Percentiles rank a stretch among this genome's conserved stretches.
These are phyloP conservation scores for Rhynchospora breviuscula DNA, from an alignment of 176 grass and related monocot genomes.

Conservation along the genomic window DNA sequence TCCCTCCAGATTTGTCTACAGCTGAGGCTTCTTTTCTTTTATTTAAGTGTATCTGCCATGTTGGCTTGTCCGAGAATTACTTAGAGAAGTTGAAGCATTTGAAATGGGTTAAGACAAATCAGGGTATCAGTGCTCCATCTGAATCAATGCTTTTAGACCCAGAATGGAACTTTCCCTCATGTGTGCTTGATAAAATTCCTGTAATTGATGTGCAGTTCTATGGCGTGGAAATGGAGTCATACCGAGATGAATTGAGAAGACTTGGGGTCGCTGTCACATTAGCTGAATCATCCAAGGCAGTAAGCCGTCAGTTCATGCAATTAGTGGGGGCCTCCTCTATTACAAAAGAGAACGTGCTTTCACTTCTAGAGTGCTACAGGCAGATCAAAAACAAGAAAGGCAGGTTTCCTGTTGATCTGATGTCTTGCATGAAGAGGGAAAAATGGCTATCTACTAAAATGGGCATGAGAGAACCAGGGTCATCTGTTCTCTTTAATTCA, in stretches of 20 bases:
- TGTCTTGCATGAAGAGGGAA: conserved; percentile 21
- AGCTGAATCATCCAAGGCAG: conserved; percentile 30
- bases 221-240: conserved; percentile 30
- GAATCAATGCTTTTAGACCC: conserved; percentile 38
- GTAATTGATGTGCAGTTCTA: conserved; percentile 50
- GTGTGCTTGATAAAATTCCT: conserved; percentile 24
- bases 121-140: conserved; percentile 39
- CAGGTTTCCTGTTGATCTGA: conserved; percentile 21
- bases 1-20: conserved; percentile 29
- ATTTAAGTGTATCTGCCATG: conserved; percentile 41
- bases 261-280: conserved; percentile 35
- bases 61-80: conserved; percentile 18
- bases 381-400: conserved; percentile 7
- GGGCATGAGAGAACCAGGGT: conserved; percentile 34
- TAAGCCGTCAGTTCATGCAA: conserved; percentile 21
- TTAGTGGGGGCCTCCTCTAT: conserved; percentile 20
- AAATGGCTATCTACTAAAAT: conserved; percentile 45
- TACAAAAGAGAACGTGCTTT: conserved; percentile 30
- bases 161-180: conserved; percentile 43
- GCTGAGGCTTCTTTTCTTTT: conserved; percentile 38
- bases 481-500: conserved; percentile 32
- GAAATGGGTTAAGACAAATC: conserved; percentile 59
- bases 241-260: conserved; percentile 40
- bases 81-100: conserved; percentile 21
- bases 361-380: conserved; percentile 35